A percentile compares a stretch with the other conserved stretches of the same genome.
These are phyloP conservation scores for Lactifluus echinatus DNA, from an alignment of 768 basidiomycete genomes.

Conservation along the genomic window DNA sequence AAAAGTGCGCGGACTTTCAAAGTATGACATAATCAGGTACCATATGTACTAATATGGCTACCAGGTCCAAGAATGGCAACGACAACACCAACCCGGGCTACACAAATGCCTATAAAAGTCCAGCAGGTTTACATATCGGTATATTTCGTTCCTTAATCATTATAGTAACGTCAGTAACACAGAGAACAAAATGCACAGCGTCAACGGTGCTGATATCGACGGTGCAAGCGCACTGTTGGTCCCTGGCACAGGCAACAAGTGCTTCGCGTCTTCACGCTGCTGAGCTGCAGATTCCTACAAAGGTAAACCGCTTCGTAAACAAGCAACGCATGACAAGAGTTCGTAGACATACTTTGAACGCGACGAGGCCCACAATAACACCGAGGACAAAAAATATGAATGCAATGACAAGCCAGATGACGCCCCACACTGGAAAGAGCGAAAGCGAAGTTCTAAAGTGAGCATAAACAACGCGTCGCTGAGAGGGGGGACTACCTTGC, in stretches of 20 bases:
- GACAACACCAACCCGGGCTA: background rate
- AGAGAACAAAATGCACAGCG: background rate
- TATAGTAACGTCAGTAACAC: background rate
- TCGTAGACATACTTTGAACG: slow-evolving; percentile 57
- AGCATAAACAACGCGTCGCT: background rate
- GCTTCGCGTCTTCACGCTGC: slow-evolving; percentile 41
- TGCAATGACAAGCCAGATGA: slow-evolving; percentile 76
- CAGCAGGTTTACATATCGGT: background rate
- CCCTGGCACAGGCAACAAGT: slow-evolving; percentile 57
- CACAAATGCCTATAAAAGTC: background rate
- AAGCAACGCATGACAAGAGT: background rate
- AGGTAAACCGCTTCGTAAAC: background rate
- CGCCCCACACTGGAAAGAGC: slow-evolving; percentile 61
- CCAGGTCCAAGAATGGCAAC: background rate
- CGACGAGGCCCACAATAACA: slow-evolving; percentile 66
- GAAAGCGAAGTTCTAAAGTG: background rate
- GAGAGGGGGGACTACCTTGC: slow-evolving; percentile 38
- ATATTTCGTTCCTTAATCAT: background rate
- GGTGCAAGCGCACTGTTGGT: slow-evolving; percentile 27
- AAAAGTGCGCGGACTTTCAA: background rate
- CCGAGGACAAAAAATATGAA: slow-evolving; percentile 68
- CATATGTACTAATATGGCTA: background rate
- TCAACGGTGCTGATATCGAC: background rate
- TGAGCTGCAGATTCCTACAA: slow-evolving; percentile 50
- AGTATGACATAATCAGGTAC: background rate